phyloP scores from a whole-genome alignment of 192 early-diverging fungal genomes.

The Fimicolochytrium jonesii region DNA sequence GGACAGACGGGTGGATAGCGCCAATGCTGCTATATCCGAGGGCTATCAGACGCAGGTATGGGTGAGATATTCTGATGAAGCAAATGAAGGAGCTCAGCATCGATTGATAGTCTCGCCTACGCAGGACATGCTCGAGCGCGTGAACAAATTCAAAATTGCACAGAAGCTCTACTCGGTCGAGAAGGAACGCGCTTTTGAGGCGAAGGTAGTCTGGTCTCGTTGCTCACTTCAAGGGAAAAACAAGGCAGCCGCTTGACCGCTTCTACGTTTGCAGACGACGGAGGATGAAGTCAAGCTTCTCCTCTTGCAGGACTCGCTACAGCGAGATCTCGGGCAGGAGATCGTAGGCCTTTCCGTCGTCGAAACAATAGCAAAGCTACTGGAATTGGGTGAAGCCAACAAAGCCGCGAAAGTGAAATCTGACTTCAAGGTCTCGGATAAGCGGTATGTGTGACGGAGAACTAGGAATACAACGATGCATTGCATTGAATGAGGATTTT shows the following conservation, averaged over 20 bases:
- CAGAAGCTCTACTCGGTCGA: slow-evolving; percentile 72
- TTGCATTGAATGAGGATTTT: not conserved
- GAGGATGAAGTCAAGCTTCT: slow-evolving; percentile 80
- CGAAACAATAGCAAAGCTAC: slow-evolving; percentile 80
- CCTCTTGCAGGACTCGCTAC: slow-evolving; percentile 67
- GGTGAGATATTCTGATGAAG: too few relatives aligned
- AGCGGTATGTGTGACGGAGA: slow-evolving; percentile 32
- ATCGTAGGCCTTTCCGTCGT: slow-evolving; percentile 74
- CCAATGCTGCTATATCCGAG: slow-evolving; percentile 45
- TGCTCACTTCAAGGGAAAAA: too few relatives aligned
- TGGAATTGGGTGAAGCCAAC: slow-evolving; percentile 63
- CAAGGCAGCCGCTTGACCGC: not conserved
- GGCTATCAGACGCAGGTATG: slow-evolving; percentile 17
- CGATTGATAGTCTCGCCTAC: not conserved
- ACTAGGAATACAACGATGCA: not conserved
- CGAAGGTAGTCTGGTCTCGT: slow-evolving; percentile 48
- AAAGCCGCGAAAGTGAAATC: slow-evolving; percentile 73
- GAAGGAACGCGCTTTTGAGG: slow-evolving; percentile 65
- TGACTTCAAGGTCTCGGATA: slow-evolving; percentile 87
- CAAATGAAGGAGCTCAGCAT: too few relatives aligned
- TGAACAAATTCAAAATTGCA: slow-evolving; percentile 68
- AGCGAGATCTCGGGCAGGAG: slow-evolving; percentile 61
- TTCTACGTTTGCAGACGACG: slow-evolving; percentile 58
- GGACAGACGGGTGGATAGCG: slow-evolving; percentile 69
- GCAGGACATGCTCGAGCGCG: slow-evolving; percentile 53